These are phyloP conservation scores for Hypericum androsaemum DNA, from an alignment of 345 rosid genomes.

Conservation along the genomic window DNA sequence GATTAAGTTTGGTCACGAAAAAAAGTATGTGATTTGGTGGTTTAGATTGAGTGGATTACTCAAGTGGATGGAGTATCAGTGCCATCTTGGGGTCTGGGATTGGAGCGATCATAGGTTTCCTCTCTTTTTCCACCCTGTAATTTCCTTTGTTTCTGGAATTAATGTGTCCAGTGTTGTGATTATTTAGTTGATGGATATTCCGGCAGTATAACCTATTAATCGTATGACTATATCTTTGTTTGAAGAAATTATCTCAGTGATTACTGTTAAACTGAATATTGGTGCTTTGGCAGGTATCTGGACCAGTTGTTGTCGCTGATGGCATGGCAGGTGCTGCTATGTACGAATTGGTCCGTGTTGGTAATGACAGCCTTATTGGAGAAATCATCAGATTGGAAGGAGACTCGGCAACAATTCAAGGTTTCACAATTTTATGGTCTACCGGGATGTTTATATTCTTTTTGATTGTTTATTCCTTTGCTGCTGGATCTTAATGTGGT, in stretches of 20 bases:
- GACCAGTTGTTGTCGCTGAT: constrained; percentile 97
- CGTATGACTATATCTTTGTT: background rate
- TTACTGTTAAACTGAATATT: background rate
- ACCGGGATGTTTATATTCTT: background rate
- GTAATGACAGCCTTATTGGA: constrained; percentile 89
- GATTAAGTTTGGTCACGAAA: too few species aligned
- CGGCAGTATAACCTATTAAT: too few species aligned
- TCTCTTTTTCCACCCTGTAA: too few species aligned
- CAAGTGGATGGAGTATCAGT: too few species aligned
- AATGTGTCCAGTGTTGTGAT: too few species aligned
- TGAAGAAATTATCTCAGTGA: background rate
- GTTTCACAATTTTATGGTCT: constrained; percentile 22
- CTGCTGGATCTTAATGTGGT: background rate
- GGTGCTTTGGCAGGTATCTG: constrained; percentile 63
- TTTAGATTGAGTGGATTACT: too few species aligned
- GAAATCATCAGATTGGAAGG: constrained; percentile 98
- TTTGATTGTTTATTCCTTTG: background rate
- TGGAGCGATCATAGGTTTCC: too few species aligned
- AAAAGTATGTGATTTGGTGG: too few species aligned
- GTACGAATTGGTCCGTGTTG: constrained; percentile 99
- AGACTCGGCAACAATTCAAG: constrained; percentile 98
- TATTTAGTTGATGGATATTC: too few species aligned
- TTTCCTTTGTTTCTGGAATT: too few species aligned
- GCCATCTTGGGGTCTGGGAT: too few species aligned
- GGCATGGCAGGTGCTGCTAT: constrained; percentile 99